Percentiles rank a stretch among this genome's conserved stretches.
phyloP scores from a whole-genome alignment of 129 eudicot species.

The Centaurea solstitialis region DNA sequence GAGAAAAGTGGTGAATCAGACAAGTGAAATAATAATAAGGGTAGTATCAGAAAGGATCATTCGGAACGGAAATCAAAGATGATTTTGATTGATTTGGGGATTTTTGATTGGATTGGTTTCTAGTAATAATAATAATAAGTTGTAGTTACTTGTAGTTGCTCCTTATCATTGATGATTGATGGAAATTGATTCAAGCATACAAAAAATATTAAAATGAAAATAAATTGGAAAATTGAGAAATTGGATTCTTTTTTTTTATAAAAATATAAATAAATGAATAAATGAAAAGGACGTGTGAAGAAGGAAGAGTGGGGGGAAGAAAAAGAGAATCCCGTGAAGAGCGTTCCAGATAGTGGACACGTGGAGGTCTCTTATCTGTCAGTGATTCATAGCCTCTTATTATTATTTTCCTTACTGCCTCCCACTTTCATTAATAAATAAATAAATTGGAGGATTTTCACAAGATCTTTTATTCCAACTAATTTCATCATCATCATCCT shows the following conservation, averaged over 20 bases:
- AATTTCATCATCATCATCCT: background rate
- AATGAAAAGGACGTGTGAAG: conserved; percentile 1
- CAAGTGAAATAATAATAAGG: conserved; percentile 18
- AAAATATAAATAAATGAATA: background rate
- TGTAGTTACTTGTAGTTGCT: too few relatives aligned
- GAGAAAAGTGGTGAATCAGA: background rate
- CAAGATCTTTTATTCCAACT: background rate
- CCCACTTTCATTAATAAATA: background rate
- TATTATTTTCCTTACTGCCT: conserved; percentile 3
- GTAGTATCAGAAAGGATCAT: conserved; percentile 25
- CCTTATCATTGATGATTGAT: conserved; percentile 8
- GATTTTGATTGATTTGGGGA: conserved; percentile 24
- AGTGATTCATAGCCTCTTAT: conserved; percentile 15
- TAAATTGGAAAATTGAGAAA: too few relatives aligned
- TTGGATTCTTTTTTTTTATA: too few relatives aligned
- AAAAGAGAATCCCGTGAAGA: conserved; percentile 37
- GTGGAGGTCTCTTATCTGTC: conserved; percentile 42
- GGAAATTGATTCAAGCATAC: background rate
- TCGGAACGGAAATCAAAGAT: conserved; percentile 29
- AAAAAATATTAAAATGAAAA: background rate
- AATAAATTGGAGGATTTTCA: background rate
- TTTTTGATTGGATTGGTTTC: conserved; percentile 21
- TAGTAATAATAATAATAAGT: too few relatives aligned
- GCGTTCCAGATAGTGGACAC: conserved; percentile 32
- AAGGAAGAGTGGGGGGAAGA: conserved; percentile 16